These are phyloP conservation scores for Phytophthora chlamydospora DNA, from an alignment of 352 stramenopile genomes.

Conservation along the genomic window DNA sequence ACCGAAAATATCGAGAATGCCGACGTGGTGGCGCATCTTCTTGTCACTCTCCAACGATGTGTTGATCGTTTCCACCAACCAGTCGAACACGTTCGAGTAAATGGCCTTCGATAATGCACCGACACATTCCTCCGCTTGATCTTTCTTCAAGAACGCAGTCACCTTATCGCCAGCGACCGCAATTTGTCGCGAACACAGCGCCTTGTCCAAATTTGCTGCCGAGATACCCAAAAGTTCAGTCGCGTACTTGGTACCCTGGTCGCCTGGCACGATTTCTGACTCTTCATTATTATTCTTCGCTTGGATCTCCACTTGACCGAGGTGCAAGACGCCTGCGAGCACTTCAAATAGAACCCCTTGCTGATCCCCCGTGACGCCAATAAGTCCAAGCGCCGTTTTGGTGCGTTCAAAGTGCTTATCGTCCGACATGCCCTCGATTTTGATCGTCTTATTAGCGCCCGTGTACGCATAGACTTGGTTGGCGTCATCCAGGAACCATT, in stretches of 20 bases:
- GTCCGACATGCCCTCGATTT: constrained; percentile 82
- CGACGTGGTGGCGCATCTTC: constrained; percentile 70
- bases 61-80: constrained; percentile 93
- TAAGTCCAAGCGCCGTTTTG: constrained; percentile 61
- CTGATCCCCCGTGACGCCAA: constrained; percentile 64
- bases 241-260: constrained; percentile 42
- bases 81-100: constrained; percentile 97
- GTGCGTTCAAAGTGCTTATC: constrained; percentile 75
- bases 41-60: constrained; percentile 69
- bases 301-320: constrained; percentile 95
- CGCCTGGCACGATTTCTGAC: constrained; percentile 47
- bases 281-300: constrained; percentile 82
- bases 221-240: constrained; percentile 68
- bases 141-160: constrained; percentile 81
- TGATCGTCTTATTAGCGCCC: constrained; percentile 53
- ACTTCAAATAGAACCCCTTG: constrained; percentile 74
- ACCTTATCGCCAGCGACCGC: constrained; percentile 69
- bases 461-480: constrained; percentile 69
- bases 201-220: constrained; percentile 58
- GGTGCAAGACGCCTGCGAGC: constrained; percentile 94
- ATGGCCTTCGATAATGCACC: constrained; percentile 96
- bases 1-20: constrained; percentile 95
- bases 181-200: constrained; percentile 86
- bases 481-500: constrained; percentile 59
- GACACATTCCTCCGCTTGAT: constrained; percentile 90